Percentiles rank a stretch among this genome's conserved stretches.
Evolutionary conservation across 2,329 filamentous ascomycete genomes (phyloP).

Genomic region (Orbilia javanica): DNA sequence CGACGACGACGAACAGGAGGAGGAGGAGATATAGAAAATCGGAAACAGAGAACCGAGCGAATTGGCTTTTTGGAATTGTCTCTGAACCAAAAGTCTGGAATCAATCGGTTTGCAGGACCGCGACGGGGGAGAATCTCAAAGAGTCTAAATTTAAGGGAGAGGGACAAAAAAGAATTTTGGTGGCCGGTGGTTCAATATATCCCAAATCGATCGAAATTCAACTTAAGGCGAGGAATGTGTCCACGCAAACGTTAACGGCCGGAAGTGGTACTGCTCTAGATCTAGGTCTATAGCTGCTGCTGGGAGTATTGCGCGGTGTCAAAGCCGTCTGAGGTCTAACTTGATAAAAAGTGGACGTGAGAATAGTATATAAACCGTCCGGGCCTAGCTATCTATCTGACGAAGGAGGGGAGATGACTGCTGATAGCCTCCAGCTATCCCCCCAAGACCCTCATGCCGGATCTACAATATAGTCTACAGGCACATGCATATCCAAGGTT

Average conservation of each 20-base stretch:
- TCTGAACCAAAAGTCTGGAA: no score
- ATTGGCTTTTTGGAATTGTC: slow-evolving; percentile 4
- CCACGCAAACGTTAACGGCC: slow-evolving; percentile 10
- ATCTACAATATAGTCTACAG: no score
- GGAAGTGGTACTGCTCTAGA: not conserved
- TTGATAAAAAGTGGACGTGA: no score
- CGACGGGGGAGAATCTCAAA: not conserved
- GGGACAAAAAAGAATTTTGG: not conserved
- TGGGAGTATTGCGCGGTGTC: no score
- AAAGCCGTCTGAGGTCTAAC: no score
- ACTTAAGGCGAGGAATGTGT: not conserved
- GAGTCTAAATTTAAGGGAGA: not conserved
- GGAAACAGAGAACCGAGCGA: not conserved
- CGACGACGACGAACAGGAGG: no score
- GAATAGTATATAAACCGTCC: not conserved
- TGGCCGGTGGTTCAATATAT: not conserved
- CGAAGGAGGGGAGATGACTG: no score
- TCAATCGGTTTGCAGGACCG: not conserved
- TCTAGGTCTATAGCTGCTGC: not conserved
- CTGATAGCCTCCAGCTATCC: no score
- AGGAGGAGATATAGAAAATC: not conserved
- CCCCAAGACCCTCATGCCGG: not conserved
- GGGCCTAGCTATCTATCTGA: not conserved
- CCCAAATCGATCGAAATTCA: not conserved
- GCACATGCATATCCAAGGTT: slow-evolving; percentile 20